A percentile compares a stretch with the other conserved stretches of the same genome.
These are phyloP conservation scores for Sphagnum contortum DNA, from an alignment of 225 moss, liverwort and hornwort genomes.

Conservation along the genomic window DNA sequence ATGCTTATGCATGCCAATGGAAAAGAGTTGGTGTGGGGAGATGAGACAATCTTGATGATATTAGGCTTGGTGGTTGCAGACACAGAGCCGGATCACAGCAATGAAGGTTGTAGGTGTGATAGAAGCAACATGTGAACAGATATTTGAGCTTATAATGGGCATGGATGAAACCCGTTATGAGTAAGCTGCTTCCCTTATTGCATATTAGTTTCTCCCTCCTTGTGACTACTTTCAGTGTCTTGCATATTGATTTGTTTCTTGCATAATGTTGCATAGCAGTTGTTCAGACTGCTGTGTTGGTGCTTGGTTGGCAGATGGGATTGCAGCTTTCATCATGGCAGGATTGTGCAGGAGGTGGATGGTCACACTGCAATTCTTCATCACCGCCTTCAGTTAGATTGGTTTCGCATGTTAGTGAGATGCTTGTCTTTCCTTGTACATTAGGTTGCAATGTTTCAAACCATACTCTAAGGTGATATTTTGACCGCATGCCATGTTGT, in stretches of 20 bases:
- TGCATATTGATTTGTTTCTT: too few relatives aligned
- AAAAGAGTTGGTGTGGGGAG: neutral
- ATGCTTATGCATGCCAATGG: conserved; percentile 1
- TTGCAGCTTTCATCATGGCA: conserved; percentile 75
- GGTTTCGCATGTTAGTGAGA: conserved; percentile 65
- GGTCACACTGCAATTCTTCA: conserved; percentile 69
- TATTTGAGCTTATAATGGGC: conserved; percentile 84
- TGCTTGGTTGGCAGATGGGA: conserved; percentile 60
- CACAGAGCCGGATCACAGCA: conserved; percentile 60
- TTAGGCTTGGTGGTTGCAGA: conserved; percentile 12
- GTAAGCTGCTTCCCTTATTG: conserved; percentile 28
- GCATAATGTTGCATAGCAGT: too few relatives aligned
- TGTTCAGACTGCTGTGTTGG: neutral
- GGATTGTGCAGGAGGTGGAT: conserved; percentile 66
- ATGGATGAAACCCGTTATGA: conserved; percentile 84
- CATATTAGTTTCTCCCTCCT: too few relatives aligned
- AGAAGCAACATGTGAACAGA: conserved; percentile 71
- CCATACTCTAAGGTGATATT: too few relatives aligned
- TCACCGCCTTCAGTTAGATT: conserved; percentile 70
- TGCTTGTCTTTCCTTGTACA: neutral
- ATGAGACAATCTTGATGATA: too few relatives aligned
- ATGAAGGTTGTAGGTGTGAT: conserved; percentile 92
- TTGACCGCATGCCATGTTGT: too few relatives aligned
- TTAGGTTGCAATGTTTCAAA: too few relatives aligned
- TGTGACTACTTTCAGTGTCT: too few relatives aligned